Evolutionary conservation across 106 monocot genomes (phyloP), one percentile per base, ranked within the genome.

Genomic region (Dendrobium huoshanense): DNA sequence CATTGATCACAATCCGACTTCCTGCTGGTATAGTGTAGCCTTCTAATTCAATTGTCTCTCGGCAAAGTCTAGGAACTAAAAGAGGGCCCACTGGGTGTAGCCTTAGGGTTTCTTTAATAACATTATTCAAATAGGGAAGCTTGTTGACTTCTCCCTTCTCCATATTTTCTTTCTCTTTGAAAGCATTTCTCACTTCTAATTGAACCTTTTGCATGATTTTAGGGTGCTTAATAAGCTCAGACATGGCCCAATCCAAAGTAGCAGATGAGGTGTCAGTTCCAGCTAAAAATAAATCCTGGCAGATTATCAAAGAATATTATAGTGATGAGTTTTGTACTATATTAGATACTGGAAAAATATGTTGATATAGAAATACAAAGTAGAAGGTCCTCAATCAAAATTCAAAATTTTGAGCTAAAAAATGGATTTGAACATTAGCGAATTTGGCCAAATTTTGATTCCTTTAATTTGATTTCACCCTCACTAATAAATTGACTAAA

Each of bases 41-140:
- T 13, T 22, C 13, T 5, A 82, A 43, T 29, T 82, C 48, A 22
- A 64, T 47, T 0, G 54, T 47, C 40, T 68, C 65, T 1, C 49
- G 64, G 42, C 64, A 45, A 16, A 43, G 4, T 54, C 82, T 61
- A 7, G 82, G 85, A 1, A 75, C 24, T 4, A 80, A 40, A 5
- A 86, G 19, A 2, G 82, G 48, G 9, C 17, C 16, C 1, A 82
- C 47, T 16, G 85, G 82, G 19, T 79, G 79, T 7, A 86, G 6
- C 18, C 80, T 80, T 10, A 85, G 19, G n/a, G 56, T 68, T 68
- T 85, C 80, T 67, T 77, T 85, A 45, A 86, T 41, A 2, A 86
- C 65, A 8, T 16, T 13, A 43, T 82, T 78, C 18, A 86, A 27
- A 49, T 79, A 86, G 44, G 9, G 47, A 15, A 78, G 22, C 0